Conservation (phyloP, 345 rosid genomes). For the Bruguiera parviflora region DNA sequence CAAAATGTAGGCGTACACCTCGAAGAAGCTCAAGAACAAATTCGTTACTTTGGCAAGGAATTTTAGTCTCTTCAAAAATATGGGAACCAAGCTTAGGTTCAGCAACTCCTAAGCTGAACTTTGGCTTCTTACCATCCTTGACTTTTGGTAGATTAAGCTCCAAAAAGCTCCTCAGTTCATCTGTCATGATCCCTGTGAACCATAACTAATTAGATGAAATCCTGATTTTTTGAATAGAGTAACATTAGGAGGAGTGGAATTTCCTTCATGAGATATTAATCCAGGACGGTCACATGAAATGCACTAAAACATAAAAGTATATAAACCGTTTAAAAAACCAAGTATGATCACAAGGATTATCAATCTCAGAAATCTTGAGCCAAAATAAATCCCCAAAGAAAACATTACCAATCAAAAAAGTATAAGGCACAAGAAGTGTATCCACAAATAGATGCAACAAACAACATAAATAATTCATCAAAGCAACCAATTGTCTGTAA, state of each 20-base stretch:
- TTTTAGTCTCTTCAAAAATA: slow-evolving; percentile 63
- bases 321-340: too few species aligned
- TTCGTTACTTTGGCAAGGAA: slow-evolving; percentile 87
- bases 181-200: slow-evolving; percentile 55
- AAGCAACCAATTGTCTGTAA: too few species aligned
- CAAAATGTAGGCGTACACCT: slow-evolving; percentile 79
- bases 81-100: slow-evolving; percentile 90
- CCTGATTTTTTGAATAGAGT: too few species aligned
- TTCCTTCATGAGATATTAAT: too few species aligned
- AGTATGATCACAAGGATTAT: too few species aligned
- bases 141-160: slow-evolving; percentile 89
- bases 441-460: too few species aligned
- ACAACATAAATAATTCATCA: too few species aligned
- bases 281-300: too few species aligned
- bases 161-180: slow-evolving; percentile 78
- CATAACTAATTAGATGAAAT: neutral
- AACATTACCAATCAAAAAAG: neutral
- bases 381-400: neutral
- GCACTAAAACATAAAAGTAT: too few species aligned
- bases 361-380: too few species aligned
- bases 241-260: too few species aligned
- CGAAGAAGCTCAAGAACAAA: slow-evolving; percentile 85
- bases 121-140: slow-evolving; percentile 70
- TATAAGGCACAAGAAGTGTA: neutral
- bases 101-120: slow-evolving; percentile 75